A percentile compares a stretch with the other conserved stretches of the same genome.
Evolutionary conservation across 192 early-diverging fungal genomes (phyloP).

Genomic region (Chytriomyces hyalinus): DNA sequence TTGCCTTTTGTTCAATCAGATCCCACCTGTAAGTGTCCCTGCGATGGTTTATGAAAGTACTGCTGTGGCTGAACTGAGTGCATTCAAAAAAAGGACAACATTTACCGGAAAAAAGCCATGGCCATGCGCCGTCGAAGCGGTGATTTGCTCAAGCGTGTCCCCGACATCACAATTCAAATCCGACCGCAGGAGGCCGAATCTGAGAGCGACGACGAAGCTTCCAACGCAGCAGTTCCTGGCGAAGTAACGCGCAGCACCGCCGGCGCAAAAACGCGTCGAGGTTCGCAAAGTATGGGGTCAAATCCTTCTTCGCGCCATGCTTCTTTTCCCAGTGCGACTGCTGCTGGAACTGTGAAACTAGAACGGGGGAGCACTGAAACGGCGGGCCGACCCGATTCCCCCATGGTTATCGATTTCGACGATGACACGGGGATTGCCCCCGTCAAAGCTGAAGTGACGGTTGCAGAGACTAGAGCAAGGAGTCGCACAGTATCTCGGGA

Average conservation of each 20-base stretch:
- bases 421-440: slow-evolving; percentile 1
- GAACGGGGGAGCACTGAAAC: not conserved
- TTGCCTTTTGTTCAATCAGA: slow-evolving; percentile 85
- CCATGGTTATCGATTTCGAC: slow-evolving; percentile 15
- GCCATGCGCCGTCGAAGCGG: slow-evolving; percentile 80
- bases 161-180: slow-evolving; percentile 79
- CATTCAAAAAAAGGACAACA: slow-evolving; percentile 63
- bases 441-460: not conserved
- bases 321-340: not conserved
- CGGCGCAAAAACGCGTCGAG: not conserved
- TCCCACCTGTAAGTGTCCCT: slow-evolving; percentile 58
- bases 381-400: not conserved
- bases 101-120: slow-evolving; percentile 83
- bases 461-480: not conserved
- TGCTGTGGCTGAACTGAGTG: slow-evolving; percentile 18
- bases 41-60: not conserved
- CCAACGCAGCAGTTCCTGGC: not conserved
- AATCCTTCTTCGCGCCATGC: not conserved
- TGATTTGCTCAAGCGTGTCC: slow-evolving; percentile 77
- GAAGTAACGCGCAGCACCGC: not conserved
- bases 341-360: too few species aligned
- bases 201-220: slow-evolving; percentile 56
- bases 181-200: slow-evolving; percentile 63
- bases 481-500: not conserved
- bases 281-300: not conserved